phyloP scores from a whole-genome alignment of 768 basidiomycete species.

The Podaxis carcinomalis region DNA sequence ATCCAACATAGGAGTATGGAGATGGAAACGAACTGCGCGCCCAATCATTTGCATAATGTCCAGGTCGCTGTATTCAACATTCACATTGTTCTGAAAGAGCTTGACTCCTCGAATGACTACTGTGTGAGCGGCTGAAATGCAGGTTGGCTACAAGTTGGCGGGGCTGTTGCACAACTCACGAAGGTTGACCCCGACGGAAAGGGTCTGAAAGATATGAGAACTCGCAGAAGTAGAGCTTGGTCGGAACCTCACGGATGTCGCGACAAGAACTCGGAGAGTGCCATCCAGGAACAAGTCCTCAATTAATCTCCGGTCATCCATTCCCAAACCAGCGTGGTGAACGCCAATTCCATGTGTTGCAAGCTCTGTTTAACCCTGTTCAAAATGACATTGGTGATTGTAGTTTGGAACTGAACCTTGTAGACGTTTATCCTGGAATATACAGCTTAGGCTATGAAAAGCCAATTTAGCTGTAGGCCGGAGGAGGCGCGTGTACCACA shows the following conservation, averaged over 20 bases:
- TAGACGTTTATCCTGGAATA: conserved; percentile 67
- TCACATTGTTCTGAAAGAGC: conserved; percentile 63
- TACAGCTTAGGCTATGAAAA: conserved; percentile 42
- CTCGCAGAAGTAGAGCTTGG: neutral
- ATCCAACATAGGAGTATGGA: neutral
- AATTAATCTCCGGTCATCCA: conserved; percentile 66
- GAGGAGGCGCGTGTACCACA: conserved; percentile 1
- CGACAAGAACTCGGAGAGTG: conserved; percentile 62
- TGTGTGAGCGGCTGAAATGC: conserved; percentile 73
- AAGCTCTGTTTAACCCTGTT: conserved; percentile 40
- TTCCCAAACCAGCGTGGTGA: conserved; percentile 84
- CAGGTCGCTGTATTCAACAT: conserved; percentile 83
- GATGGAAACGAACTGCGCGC: conserved; percentile 58
- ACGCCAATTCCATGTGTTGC: conserved; percentile 77
- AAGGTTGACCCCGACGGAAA: conserved; percentile 95
- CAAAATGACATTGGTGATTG: neutral
- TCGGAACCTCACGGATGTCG: conserved; percentile 62
- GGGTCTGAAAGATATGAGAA: conserved; percentile 48
- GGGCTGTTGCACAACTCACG: conserved; percentile 43
- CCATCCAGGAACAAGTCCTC: conserved; percentile 73
- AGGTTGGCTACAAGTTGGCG: neutral
- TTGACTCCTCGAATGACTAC: conserved; percentile 92
- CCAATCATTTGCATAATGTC: conserved; percentile 98
- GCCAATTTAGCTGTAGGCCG: neutral
- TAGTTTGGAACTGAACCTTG: conserved; percentile 36